Conservation (phyloP, 2,329 filamentous ascomycete genomes). For the Alternaria arborescens region DNA sequence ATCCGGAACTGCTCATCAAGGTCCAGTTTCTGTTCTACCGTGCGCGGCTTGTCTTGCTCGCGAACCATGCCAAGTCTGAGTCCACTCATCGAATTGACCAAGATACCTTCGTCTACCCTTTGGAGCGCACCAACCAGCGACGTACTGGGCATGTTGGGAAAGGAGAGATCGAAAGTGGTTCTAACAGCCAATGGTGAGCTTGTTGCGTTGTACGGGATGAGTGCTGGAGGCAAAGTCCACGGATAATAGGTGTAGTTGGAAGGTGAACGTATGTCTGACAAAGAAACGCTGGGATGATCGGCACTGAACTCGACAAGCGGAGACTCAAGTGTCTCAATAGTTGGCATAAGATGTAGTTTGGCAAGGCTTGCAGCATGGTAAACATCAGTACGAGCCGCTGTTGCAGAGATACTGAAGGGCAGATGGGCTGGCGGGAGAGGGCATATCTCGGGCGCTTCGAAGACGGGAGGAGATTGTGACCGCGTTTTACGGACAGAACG, state of each 20-base stretch:
- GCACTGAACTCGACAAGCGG: slow-evolving; percentile 63
- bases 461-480: slow-evolving; percentile 16
- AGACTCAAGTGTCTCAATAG: slow-evolving; percentile 64
- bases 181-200: slow-evolving; percentile 76
- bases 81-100: slow-evolving; percentile 68
- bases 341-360: slow-evolving; percentile 78
- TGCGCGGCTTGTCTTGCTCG: slow-evolving; percentile 60
- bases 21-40: slow-evolving; percentile 39
- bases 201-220: slow-evolving; percentile 80
- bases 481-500: slow-evolving; percentile 26
- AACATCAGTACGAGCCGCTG: slow-evolving; percentile 79
- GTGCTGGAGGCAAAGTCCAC: slow-evolving; percentile 82
- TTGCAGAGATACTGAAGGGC: slow-evolving; percentile 78
- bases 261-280: slow-evolving; percentile 65
- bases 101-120: slow-evolving; percentile 66
- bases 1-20: slow-evolving; percentile 69
- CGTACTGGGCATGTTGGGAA: slow-evolving; percentile 64
- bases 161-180: slow-evolving; percentile 74
- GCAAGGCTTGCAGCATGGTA: slow-evolving; percentile 90
- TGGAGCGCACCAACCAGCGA: slow-evolving; percentile 61
- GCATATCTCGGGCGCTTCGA: slow-evolving; percentile 64
- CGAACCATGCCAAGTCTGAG: slow-evolving; percentile 72
- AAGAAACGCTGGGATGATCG: slow-evolving; percentile 63
- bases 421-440: slow-evolving; percentile 67
- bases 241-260: slow-evolving; percentile 88